phyloP scores from a whole-genome alignment of 2,329 filamentous ascomycete species.

The Rutstroemia sp. region DNA sequence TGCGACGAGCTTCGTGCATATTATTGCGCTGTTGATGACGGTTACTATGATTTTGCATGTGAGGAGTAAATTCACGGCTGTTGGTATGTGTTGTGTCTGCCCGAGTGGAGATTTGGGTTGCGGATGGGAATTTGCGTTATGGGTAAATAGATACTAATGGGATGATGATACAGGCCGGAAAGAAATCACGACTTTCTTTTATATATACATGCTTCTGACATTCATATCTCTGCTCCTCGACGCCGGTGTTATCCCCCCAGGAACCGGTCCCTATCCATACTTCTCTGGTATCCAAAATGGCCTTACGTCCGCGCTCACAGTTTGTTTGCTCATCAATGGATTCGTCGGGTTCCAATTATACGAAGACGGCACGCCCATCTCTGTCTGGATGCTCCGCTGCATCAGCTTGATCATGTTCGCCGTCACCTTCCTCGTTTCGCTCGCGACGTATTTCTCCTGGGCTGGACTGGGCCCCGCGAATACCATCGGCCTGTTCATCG shows the following conservation, averaged over 20 bases:
- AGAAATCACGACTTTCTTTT: conserved; percentile 85
- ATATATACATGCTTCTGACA: conserved; percentile 87
- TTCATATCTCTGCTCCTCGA: conserved; percentile 86
- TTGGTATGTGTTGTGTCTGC: conserved; percentile 53
- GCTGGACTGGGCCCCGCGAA: conserved; percentile 78
- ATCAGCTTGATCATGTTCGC: conserved; percentile 75
- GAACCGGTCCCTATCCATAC: conserved; percentile 75
- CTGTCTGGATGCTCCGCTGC: conserved; percentile 83
- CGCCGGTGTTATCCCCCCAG: conserved; percentile 82
- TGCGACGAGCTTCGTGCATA: conserved; percentile 87
- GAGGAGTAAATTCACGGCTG: conserved; percentile 94
- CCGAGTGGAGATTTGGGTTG: no score
- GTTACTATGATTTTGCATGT: conserved; percentile 97
- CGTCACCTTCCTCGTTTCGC: conserved; percentile 77
- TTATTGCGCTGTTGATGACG: conserved; percentile 83
- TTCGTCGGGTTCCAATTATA: conserved; percentile 98
- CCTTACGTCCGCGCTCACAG: conserved; percentile 76
- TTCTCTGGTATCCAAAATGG: conserved; percentile 86
- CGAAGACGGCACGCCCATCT: conserved; percentile 89
- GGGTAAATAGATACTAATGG: conserved; percentile 13
- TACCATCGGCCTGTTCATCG: conserved; percentile 82
- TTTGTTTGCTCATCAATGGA: conserved; percentile 88
- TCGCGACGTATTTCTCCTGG: conserved; percentile 91
- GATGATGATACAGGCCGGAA: conserved; percentile 43
- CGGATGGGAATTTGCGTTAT: not conserved